These are phyloP conservation scores for Spizellomyces sp. DNA, from an alignment of 192 early-diverging fungal species.

Conservation along the genomic window DNA sequence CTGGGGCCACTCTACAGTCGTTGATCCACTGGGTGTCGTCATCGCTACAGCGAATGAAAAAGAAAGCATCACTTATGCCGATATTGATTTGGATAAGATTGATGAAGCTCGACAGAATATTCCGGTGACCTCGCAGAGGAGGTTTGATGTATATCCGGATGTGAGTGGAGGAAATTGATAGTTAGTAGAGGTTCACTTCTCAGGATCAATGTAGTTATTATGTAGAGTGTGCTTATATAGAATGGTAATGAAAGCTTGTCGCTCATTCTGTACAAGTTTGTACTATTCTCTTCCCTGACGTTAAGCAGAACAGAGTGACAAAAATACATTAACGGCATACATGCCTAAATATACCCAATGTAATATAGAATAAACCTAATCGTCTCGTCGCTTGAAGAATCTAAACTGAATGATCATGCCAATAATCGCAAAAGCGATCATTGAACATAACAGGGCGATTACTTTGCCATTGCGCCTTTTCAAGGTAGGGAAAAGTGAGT, in stretches of 20 bases:
- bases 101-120: slow-evolving; percentile 68
- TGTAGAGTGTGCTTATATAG: too few relatives aligned
- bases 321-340: too few relatives aligned
- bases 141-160: slow-evolving; percentile 90
- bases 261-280: too few relatives aligned
- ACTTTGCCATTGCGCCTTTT: slow-evolving; percentile 20
- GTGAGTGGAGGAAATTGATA: slow-evolving; percentile 38
- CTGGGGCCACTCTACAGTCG: slow-evolving; percentile 92
- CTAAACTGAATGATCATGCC: slow-evolving; percentile 35
- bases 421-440: slow-evolving; percentile 30
- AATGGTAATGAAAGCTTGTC: too few relatives aligned
- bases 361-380: neutral
- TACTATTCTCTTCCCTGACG: too few relatives aligned
- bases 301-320: too few relatives aligned
- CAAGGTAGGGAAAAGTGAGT: neutral
- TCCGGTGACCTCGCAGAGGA: slow-evolving; percentile 77
- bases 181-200: neutral
- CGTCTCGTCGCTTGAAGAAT: slow-evolving; percentile 12
- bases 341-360: too few relatives aligned
- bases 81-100: slow-evolving; percentile 67
- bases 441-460: slow-evolving; percentile 23
- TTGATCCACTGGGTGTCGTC: slow-evolving; percentile 80
- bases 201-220: too few relatives aligned
- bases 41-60: slow-evolving; percentile 73
- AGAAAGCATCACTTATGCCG: slow-evolving; percentile 81